Percentiles rank a stretch among this genome's conserved stretches.
Conservation (phyloP, 2,329 filamentous ascomycete species). For the Xylaria sp. region DNA sequence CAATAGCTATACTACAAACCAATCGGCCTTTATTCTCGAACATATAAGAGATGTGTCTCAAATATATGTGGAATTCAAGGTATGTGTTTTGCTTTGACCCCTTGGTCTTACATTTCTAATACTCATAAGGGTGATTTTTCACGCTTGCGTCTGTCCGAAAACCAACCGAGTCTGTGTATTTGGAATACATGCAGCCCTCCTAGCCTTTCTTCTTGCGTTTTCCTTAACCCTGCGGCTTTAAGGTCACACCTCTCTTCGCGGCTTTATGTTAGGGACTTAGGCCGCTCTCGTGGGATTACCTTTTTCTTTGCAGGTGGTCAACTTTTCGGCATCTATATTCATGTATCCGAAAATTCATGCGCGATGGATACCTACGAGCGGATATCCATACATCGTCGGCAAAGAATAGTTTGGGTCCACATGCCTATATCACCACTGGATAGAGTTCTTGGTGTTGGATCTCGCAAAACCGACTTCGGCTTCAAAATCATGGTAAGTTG, state of each 20-base stretch:
- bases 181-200: slow-evolving; percentile 4
- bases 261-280: slow-evolving; percentile 2
- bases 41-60: not conserved
- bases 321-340: slow-evolving; percentile 3
- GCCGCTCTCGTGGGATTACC: slow-evolving; percentile 10
- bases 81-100: not conserved
- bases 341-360: slow-evolving; percentile 4
- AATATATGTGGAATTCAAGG: slow-evolving; percentile 6
- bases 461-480: slow-evolving; percentile 2
- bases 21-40: not conserved
- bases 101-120: slow-evolving; percentile 2
- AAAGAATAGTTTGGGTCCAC: slow-evolving; percentile 6
- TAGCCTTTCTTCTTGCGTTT: slow-evolving; percentile 5
- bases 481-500: not conserved
- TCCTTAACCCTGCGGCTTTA: slow-evolving; percentile 1
- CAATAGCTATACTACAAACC: not conserved
- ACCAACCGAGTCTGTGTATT: slow-evolving; percentile 8
- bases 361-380: slow-evolving; percentile 5
- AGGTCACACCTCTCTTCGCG: slow-evolving; percentile 1
- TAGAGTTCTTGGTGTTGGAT: not conserved
- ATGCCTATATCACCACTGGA: not conserved
- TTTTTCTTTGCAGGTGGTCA: slow-evolving; percentile 4
- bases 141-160: not conserved
- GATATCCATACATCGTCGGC: slow-evolving; percentile 4
- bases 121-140: not conserved